Evolutionary conservation across 2,329 filamentous ascomycete species (phyloP).

Genomic region (Pseudocercospora fijiensis): DNA sequence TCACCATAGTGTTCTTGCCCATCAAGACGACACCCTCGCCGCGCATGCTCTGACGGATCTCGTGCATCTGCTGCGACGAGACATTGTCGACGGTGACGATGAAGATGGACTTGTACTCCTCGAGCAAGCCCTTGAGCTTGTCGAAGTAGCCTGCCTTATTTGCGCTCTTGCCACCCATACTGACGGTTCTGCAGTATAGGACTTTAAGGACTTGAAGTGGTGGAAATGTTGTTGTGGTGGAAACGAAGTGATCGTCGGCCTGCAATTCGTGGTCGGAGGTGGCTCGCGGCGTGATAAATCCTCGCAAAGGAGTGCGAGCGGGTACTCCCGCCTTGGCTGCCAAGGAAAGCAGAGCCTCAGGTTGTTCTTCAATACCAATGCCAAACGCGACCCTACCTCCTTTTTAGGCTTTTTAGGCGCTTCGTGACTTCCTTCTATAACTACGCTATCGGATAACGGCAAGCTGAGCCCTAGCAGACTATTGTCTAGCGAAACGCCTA

Average conservation of each 20-base stretch:
- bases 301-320: neutral
- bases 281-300: neutral
- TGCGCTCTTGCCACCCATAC: conserved; percentile 66
- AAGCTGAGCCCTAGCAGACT: no score
- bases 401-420: no score
- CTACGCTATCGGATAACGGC: no score
- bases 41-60: conserved; percentile 91
- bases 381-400: no score
- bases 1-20: conserved; percentile 99
- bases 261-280: neutral
- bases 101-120: conserved; percentile 97
- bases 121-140: conserved; percentile 96
- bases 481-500: no score
- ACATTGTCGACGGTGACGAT: conserved; percentile 86
- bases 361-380: no score
- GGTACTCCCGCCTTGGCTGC: neutral
- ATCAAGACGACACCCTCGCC: conserved; percentile 93
- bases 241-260: neutral
- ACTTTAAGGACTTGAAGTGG: conserved; percentile 34
- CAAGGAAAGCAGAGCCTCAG: no score
- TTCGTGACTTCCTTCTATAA: no score
- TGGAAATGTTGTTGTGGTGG: conserved; percentile 3
- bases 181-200: conserved; percentile 38
- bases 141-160: conserved; percentile 99
- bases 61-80: conserved; percentile 99